Evolutionary conservation across 345 rosid species (phyloP), one percentile per base, ranked within the genome.

Genomic region (Sisymbrium altissimum): DNA sequence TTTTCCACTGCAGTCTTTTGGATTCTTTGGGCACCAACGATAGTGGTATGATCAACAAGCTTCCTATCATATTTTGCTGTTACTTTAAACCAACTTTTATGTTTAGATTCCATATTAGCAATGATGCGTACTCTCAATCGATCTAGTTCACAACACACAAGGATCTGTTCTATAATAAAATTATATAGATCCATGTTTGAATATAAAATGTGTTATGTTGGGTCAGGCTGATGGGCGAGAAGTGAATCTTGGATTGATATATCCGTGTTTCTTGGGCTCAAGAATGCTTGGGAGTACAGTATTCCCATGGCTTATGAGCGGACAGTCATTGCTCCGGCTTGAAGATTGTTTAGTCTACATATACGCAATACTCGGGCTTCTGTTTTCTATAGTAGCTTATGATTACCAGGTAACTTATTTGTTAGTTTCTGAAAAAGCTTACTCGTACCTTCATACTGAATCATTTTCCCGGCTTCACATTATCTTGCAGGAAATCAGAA

Each of bases 191-290:
- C 52, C 27, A 48, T 48, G 53, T 48, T 3, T 48, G 9, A 48
- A 18, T 48, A 48, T 48, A 48, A 10, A 13, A 10, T 54, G 17
- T 9, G 45, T 64, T 55, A 14, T 56, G 23, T 38, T 56, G 65
- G 45, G 65, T 78, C 68, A 95, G 99, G 98, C 99, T 83, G 99
- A 95, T 81, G 99, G 98, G 41, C 78, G 97, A 73, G 97, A 85
- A 84, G 91, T 92, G 76, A 77, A 81, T 78, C 85, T 95, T 15
- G 99, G 97, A 41, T 78, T 92, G 82, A 81, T 92, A 71, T 88
- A 86, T 79, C 90, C 97, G 41, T 92, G 92, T 78, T 68, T 95
- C 58, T 66, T 89, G 83, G 97, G 91, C 43, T 82, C 99, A 84
- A 90, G 96, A 81, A 95, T 95, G 98, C 86, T 90, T 32, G 99